Conservation (phyloP, 2,329 filamentous ascomycete genomes). For the Neonectria coccinea region DNA sequence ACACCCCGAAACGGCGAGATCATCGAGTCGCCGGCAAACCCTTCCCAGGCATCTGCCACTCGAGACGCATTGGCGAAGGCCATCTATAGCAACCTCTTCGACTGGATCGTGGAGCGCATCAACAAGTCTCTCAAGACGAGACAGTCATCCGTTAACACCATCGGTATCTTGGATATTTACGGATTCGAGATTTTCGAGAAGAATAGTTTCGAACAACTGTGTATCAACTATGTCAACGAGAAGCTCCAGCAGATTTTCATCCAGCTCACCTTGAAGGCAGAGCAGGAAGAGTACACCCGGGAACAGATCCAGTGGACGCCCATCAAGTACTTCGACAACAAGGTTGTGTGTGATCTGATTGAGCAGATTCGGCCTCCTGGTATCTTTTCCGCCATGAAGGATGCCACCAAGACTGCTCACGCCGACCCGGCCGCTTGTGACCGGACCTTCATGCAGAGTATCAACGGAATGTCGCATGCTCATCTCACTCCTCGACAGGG, state of each 20-base stretch:
- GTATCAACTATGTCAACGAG: constrained; percentile 99
- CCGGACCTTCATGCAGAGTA: constrained; percentile 91
- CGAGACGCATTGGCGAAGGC: constrained; percentile 92
- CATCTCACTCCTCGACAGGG: constrained; percentile 94
- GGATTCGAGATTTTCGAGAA: constrained; percentile 99
- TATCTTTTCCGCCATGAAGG: constrained; percentile 95
- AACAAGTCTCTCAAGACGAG: constrained; percentile 88
- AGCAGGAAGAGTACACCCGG: constrained; percentile 95
- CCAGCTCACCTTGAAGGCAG: constrained; percentile 93
- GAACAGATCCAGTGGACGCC: constrained; percentile 99
- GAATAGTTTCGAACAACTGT: constrained; percentile 98
- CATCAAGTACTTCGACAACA: constrained; percentile 99
- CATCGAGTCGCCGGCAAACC: constrained; percentile 84
- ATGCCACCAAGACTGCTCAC: constrained; percentile 98
- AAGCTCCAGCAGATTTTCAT: constrained; percentile 99
- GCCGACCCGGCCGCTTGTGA: constrained; percentile 95
- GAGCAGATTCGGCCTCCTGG: constrained; percentile 91
- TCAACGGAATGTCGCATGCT: constrained; percentile 90
- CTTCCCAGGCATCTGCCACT: constrained; percentile 85
- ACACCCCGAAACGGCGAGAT: constrained; percentile 74
- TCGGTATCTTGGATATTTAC: constrained; percentile 98
- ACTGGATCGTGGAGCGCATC: constrained; percentile 96
- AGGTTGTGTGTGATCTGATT: constrained; percentile 97
- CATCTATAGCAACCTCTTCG: constrained; percentile 98
- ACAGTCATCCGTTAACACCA: constrained; percentile 81